These are phyloP conservation scores for Syzygium malaccense DNA, from an alignment of 441 rosid species.

Conservation along the genomic window DNA sequence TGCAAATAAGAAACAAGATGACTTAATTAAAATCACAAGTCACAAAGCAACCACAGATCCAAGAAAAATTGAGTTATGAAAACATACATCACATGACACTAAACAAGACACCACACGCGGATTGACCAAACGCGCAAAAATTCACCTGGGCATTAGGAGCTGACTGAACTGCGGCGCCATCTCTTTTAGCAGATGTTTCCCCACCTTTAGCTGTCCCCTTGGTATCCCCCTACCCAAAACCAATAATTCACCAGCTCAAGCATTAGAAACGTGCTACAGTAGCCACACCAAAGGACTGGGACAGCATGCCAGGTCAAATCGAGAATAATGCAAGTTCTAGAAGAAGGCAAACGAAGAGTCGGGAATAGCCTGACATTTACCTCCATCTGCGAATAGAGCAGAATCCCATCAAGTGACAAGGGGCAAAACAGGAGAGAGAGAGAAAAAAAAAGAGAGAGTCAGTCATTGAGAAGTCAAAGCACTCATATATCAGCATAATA, in stretches of 20 bases:
- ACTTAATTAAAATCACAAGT: neutral
- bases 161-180: slow-evolving; percentile 23
- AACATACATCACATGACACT: neutral
- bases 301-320: neutral
- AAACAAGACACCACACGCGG: neutral
- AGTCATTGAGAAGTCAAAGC: neutral
- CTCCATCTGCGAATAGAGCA: slow-evolving; percentile 67
- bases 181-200: slow-evolving; percentile 60
- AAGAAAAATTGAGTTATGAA: neutral
- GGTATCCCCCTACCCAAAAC: slow-evolving; percentile 51
- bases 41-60: neutral
- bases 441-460: slow-evolving; percentile 18
- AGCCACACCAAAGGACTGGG: neutral
- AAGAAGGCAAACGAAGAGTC: neutral
- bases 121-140: neutral
- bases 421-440: slow-evolving; percentile 1
- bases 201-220: slow-evolving; percentile 77
- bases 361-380: slow-evolving; percentile 19
- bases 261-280: neutral
- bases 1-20: slow-evolving; percentile 1
- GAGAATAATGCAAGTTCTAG: neutral
- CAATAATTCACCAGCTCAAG: neutral
- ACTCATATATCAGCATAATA: neutral
- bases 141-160: slow-evolving; percentile 58
- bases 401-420: slow-evolving; percentile 6